phyloP scores from a whole-genome alignment of 169 alveolate genomes.

The Plasmodium gonderi region DNA sequence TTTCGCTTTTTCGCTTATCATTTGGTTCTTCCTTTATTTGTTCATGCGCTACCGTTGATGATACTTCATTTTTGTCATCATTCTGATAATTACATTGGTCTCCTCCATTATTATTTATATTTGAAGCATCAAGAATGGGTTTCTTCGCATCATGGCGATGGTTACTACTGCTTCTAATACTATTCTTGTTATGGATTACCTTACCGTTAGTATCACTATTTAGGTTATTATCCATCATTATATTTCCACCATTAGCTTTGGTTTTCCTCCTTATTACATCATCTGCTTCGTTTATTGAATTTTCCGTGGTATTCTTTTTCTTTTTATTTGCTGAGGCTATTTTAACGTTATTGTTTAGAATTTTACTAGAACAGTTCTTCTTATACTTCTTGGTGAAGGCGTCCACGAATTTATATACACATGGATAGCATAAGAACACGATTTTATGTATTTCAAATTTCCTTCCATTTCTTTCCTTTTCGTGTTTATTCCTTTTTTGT shows the following conservation, averaged over 20 bases:
- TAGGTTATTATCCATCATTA: background rate
- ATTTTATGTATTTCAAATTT: constrained; percentile 25
- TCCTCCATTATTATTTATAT: background rate
- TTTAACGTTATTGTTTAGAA: constrained; percentile 67
- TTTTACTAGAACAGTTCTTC: constrained; percentile 56
- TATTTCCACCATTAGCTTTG: background rate
- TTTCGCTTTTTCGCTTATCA: constrained; percentile 10
- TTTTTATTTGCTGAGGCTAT: constrained; percentile 54
- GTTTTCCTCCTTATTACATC: constrained; percentile 1
- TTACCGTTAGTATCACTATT: background rate
- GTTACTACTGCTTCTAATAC: background rate
- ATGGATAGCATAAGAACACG: constrained; percentile 71
- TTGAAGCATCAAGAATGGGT: background rate
- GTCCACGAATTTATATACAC: constrained; percentile 57
- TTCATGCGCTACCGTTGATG: background rate
- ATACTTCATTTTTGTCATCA: background rate
- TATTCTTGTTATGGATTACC: background rate
- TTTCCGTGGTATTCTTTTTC: background rate
- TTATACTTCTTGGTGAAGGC: constrained; percentile 60
- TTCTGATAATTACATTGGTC: background rate
- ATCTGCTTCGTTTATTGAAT: background rate
- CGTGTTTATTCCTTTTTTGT: constrained; percentile 33
- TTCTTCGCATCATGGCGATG: background rate
- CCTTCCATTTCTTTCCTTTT: constrained; percentile 35
- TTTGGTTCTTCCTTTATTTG: background rate